Percentiles rank a stretch among this genome's conserved stretches.
Evolutionary conservation across 495 filamentous ascomycete genomes (phyloP).

Genomic region (Polyplosphaeria fusca): DNA sequence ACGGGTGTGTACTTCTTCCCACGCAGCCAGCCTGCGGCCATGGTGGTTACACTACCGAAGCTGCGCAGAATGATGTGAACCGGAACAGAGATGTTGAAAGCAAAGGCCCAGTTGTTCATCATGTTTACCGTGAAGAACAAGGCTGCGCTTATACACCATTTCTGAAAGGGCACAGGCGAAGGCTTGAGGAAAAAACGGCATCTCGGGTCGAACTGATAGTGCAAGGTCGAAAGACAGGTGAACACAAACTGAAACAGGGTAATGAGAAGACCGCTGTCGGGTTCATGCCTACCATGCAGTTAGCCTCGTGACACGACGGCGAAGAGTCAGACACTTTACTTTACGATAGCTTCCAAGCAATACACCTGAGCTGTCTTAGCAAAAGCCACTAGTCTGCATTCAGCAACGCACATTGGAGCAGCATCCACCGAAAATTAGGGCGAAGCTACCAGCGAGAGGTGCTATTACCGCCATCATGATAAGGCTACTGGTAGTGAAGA

Average conservation of each 20-base stretch:
- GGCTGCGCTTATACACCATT: constrained; percentile 84
- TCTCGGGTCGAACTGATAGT: constrained; percentile 67
- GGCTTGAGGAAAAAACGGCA: constrained; percentile 66
- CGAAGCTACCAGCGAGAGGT: constrained; percentile 59
- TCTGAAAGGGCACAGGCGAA: constrained; percentile 76
- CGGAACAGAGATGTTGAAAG: constrained; percentile 92
- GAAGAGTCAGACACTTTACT: constrained; percentile 53
- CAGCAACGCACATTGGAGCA: constrained; percentile 91
- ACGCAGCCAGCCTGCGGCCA: constrained; percentile 78
- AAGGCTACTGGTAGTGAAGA: background rate
- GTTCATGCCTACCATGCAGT: constrained; percentile 37
- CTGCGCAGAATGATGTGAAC: constrained; percentile 96
- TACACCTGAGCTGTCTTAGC: constrained; percentile 60
- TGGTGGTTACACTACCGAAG: constrained; percentile 90
- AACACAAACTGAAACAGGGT: constrained; percentile 93
- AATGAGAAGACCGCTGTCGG: constrained; percentile 62
- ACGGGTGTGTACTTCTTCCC: constrained; percentile 77
- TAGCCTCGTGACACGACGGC: background rate
- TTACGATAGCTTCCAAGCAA: constrained; percentile 91
- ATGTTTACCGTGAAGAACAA: constrained; percentile 91
- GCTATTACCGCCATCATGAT: constrained; percentile 28
- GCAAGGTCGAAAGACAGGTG: constrained; percentile 63
- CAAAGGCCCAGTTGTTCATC: constrained; percentile 96
- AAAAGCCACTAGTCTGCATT: no score
- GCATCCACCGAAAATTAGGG: constrained; percentile 92